Conservation (phyloP, 257 asterid species). For the Solanum paucissectum region DNA sequence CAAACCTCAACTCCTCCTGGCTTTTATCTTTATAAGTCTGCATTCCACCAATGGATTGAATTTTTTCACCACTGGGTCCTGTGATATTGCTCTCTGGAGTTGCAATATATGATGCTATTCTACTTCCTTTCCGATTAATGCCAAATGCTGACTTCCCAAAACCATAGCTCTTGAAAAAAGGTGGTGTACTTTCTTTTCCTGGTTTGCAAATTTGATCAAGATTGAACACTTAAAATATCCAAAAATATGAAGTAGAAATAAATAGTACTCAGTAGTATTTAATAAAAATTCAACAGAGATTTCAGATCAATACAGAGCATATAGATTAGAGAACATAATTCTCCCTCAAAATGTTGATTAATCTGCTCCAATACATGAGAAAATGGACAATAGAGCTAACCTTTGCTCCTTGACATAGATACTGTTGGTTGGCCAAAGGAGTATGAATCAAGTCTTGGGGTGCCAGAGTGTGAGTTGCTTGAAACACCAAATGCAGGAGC, state of each 20-base stretch:
- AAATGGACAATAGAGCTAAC: neutral
- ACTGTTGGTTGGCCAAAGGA: neutral
- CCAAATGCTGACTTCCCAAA: neutral
- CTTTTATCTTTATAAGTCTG: constrained; percentile 51
- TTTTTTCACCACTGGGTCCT: constrained; percentile 25
- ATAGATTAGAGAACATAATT: neutral
- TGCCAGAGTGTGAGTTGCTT: neutral
- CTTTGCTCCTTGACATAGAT: neutral
- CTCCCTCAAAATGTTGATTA: neutral
- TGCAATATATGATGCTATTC: constrained; percentile 42
- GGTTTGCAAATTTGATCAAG: neutral
- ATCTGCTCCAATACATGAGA: neutral
- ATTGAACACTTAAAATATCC: neutral
- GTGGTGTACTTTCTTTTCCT: neutral
- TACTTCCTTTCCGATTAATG: constrained; percentile 29
- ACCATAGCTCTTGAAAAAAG: neutral
- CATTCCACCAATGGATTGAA: constrained; percentile 71
- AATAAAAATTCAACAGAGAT: neutral
- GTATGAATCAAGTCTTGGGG: neutral
- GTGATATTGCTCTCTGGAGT: constrained; percentile 36
- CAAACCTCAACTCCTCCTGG: constrained; percentile 81
- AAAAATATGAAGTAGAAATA: neutral
- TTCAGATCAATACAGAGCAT: neutral
- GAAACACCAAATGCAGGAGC: neutral
- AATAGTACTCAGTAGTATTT: neutral